Evolutionary conservation across 192 early-diverging fungal species (phyloP), one percentile per base, ranked within the genome.

Genomic region (Backusella westeae): DNA sequence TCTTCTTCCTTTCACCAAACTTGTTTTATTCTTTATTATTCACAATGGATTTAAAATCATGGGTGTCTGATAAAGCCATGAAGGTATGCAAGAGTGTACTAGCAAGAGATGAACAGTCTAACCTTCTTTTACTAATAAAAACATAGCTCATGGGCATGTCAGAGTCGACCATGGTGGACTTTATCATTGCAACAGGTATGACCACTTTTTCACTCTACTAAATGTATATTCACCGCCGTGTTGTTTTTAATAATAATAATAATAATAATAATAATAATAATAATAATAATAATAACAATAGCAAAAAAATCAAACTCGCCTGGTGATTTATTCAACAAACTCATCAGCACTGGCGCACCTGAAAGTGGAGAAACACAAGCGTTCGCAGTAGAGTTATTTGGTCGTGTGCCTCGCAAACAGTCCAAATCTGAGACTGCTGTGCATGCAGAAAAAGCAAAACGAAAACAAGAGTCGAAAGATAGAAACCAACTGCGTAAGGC

Each of bases 101-200:
- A 49, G 17, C 19, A 49, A 49, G 19, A 49, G 19, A 49, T 6
- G 6, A 1, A 49, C 6, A 49, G 15, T 7, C 46, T 49, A 21
- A 49, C 46, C 46, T 49, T 49, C 5, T n/a, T 6, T 56, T 23
- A 8, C 26, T 56, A 23, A 71, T 41, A 17, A 17, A 46, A 42
- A 15, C 29, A 12, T 34, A 85, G 84, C 79, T 92, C 5, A 81
- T 92, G 12, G 91, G 90, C 53, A 88, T 91, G 78, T 86, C 89
- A n/a, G 93, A 93, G 75, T 74, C 69, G 23, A 90, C 86, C 15
- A 82, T 90, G 21, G 87, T 91, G 26, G 92, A 94, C 81, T 94
- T 88, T 79, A 76, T 94, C 71, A 85, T 92, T 65, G 89, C 91
- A 12, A 76, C 85, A 77, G 87, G 86, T 86, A 83, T 49, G 12